Evolutionary conservation across 1,284 basidiomycete species (phyloP).

Genomic region (Porogramme epimiltina): DNA sequence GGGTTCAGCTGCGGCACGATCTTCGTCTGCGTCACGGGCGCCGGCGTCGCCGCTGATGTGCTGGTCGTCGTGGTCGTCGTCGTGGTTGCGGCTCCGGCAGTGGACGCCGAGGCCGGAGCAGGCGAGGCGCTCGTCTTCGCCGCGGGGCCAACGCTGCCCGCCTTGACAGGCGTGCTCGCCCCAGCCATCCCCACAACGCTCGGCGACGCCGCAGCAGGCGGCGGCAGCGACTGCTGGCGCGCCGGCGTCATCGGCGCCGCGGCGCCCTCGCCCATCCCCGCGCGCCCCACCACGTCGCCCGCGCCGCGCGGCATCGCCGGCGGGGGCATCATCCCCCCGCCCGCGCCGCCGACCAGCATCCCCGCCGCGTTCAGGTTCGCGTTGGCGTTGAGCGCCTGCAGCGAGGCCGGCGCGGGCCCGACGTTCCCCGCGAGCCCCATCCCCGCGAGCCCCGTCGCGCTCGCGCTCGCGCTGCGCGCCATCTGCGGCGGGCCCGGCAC

Average conservation of each 20-base stretch:
- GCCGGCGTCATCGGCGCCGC: constrained; percentile 20
- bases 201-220: constrained; percentile 16
- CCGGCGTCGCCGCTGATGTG: constrained; percentile 1
- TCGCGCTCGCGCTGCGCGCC: constrained; percentile 15
- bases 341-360: constrained; percentile 21
- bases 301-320: constrained; percentile 13
- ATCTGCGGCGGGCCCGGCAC: constrained; percentile 15
- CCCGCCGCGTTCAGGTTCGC: constrained; percentile 16
- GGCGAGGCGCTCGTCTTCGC: background rate
- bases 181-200: constrained; percentile 10
- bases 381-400: background rate
- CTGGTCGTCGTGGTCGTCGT: background rate
- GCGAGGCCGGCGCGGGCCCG: constrained; percentile 11
- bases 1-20: constrained; percentile 29
- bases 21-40: constrained; percentile 19
- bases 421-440: constrained; percentile 27
- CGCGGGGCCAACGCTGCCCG: background rate
- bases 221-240: constrained; percentile 29
- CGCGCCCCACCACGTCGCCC: constrained; percentile 6
- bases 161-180: background rate
- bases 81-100: background rate
- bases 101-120: background rate
- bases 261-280: constrained; percentile 10
- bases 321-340: constrained; percentile 21
- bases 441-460: constrained; percentile 16